Evolutionary conservation across 2,329 filamentous ascomycete genomes (phyloP).

Genomic region (Eutypa lata): DNA sequence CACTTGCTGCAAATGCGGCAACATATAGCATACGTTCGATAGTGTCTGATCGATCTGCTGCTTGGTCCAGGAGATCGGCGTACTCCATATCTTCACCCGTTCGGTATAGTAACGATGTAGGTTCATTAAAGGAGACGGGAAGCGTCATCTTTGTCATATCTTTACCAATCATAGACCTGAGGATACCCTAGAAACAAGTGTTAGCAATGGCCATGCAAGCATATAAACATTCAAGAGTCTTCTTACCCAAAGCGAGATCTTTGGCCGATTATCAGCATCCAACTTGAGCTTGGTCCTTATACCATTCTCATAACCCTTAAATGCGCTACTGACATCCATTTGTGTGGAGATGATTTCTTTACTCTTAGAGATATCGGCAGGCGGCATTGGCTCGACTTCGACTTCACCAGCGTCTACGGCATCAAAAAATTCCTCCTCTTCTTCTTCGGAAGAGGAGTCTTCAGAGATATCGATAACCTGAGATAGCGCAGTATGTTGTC

Average conservation of each 20-base stretch:
- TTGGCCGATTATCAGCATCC: constrained; percentile 88
- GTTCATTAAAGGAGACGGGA: constrained; percentile 97
- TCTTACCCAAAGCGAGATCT: constrained; percentile 91
- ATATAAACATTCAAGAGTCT: too few species aligned
- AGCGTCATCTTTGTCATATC: constrained; percentile 99
- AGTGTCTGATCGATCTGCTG: constrained; percentile 80
- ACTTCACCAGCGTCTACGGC: constrained; percentile 92
- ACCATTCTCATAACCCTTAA: constrained; percentile 88
- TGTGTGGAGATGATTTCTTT: constrained; percentile 45
- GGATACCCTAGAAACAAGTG: constrained; percentile 63
- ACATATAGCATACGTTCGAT: constrained; percentile 93
- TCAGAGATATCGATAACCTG: constrained; percentile 68
- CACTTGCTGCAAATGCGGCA: constrained; percentile 90
- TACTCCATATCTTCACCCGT: constrained; percentile 99
- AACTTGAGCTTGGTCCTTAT: constrained; percentile 77
- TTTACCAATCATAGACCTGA: constrained; percentile 99
- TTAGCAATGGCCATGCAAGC: constrained; percentile 18
- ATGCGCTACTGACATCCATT: constrained; percentile 71
- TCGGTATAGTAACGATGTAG: constrained; percentile 89
- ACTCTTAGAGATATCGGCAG: constrained; percentile 39
- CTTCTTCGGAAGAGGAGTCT: constrained; percentile 75
- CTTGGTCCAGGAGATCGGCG: constrained; percentile 83
- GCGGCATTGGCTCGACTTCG: constrained; percentile 68
- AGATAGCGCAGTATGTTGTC: constrained; percentile 64
- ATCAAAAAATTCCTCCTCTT: constrained; percentile 85